These are phyloP conservation scores for Penicillium canescens DNA, from an alignment of 495 filamentous ascomycete genomes.

Conservation along the genomic window DNA sequence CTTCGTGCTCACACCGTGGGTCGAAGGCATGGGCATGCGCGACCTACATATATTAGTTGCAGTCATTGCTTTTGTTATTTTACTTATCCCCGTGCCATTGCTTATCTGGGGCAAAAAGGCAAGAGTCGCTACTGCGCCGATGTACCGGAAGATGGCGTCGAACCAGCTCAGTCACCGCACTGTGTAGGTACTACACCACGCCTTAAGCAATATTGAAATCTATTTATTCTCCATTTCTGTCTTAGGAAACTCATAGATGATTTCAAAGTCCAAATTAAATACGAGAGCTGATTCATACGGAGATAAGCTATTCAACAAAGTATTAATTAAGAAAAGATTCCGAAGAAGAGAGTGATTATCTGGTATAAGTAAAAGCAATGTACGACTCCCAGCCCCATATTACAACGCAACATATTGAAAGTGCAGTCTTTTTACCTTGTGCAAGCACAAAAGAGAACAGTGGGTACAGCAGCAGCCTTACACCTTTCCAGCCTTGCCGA, in stretches of 20 bases:
- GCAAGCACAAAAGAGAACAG: background rate
- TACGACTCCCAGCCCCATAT: too few relatives aligned
- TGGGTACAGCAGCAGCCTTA: background rate
- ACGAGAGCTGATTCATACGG: too few relatives aligned
- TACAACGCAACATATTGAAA: too few relatives aligned
- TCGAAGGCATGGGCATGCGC: constrained; percentile 33
- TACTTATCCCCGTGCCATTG: constrained; percentile 21
- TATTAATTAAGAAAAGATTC: too few relatives aligned
- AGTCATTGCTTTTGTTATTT: constrained; percentile 17
- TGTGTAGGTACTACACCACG: background rate
- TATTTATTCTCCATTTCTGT: too few relatives aligned
- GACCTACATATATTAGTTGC: constrained; percentile 27
- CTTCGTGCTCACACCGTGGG: constrained; percentile 37
- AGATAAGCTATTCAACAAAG: too few relatives aligned
- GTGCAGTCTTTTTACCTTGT: background rate
- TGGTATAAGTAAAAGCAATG: too few relatives aligned
- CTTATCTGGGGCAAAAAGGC: constrained; percentile 28
- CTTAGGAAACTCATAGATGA: too few relatives aligned
- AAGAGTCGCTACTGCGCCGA: constrained; percentile 14
- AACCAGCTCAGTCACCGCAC: constrained; percentile 24
- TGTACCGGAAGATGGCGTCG: constrained; percentile 21
- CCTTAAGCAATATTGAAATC: too few relatives aligned
- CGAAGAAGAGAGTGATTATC: too few relatives aligned
- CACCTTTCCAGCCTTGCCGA: background rate
- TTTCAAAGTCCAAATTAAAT: too few relatives aligned